Evolutionary conservation across 495 filamentous ascomycete genomes (phyloP).

Genomic region (Lasiosphaeria ovina): DNA sequence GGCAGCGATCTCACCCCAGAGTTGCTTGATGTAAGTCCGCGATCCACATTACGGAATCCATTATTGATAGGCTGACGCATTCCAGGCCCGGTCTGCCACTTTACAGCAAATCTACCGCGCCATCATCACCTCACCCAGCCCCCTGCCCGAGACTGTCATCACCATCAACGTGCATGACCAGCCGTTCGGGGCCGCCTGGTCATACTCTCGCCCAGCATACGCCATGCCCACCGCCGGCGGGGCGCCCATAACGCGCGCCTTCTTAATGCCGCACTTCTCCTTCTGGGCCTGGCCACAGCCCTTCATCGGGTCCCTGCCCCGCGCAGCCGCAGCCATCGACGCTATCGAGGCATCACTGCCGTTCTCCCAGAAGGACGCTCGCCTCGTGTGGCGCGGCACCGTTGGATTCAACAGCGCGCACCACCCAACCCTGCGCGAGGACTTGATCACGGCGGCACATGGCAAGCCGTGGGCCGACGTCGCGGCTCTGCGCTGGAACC

Average conservation of each 20-base stretch:
- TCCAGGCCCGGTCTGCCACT: slow-evolving; percentile 38
- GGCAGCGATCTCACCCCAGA: background rate
- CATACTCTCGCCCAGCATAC: slow-evolving; percentile 40
- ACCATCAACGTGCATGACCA: slow-evolving; percentile 44
- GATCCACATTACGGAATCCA: background rate
- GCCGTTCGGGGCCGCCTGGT: slow-evolving; percentile 36
- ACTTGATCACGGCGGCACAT: slow-evolving; percentile 36
- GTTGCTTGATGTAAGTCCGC: background rate
- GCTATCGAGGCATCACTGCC: slow-evolving; percentile 28
- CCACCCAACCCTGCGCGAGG: slow-evolving; percentile 41
- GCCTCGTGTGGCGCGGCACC: slow-evolving; percentile 70
- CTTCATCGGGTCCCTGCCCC: slow-evolving; percentile 56
- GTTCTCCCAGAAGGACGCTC: slow-evolving; percentile 56
- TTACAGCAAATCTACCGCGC: slow-evolving; percentile 51
- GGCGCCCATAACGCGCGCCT: slow-evolving; percentile 42
- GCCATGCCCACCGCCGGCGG: slow-evolving; percentile 46
- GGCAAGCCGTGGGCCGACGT: slow-evolving; percentile 51
- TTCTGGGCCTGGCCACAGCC: slow-evolving; percentile 72
- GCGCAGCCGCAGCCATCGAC: slow-evolving; percentile 48
- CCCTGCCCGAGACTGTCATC: slow-evolving; percentile 62
- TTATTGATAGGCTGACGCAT: background rate
- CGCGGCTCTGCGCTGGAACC: slow-evolving; percentile 40
- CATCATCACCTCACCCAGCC: slow-evolving; percentile 47
- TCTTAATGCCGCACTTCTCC: slow-evolving; percentile 78
- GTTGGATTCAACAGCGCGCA: slow-evolving; percentile 47